These are phyloP conservation scores for Saturnispora sekii DNA, from an alignment of 805 yeast genomes.

Conservation along the genomic window DNA sequence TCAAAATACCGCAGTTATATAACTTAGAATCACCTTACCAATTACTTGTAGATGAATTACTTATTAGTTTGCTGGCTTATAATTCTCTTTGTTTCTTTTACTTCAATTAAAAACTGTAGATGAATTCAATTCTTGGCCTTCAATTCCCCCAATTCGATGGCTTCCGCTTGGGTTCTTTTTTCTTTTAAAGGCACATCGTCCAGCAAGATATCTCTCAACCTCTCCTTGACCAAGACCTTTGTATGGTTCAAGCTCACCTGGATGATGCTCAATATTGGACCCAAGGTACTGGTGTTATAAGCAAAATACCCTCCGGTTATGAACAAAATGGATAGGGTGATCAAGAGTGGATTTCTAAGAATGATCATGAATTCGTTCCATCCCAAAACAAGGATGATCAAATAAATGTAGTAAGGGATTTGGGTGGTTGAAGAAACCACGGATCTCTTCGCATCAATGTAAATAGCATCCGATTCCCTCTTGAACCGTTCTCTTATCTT, in stretches of 20 bases:
- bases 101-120: not conserved
- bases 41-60: no score
- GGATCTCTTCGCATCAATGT: constrained; percentile 82
- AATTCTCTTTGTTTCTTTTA: no score
- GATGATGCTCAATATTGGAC: constrained; percentile 58
- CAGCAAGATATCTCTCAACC: constrained; percentile 46
- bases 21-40: no score
- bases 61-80: no score
- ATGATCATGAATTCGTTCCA: constrained; percentile 95
- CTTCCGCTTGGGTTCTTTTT: constrained; percentile 2
- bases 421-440: constrained; percentile 66
- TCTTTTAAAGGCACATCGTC: constrained; percentile 31
- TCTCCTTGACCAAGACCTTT: constrained; percentile 46
- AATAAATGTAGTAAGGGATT: constrained; percentile 77
- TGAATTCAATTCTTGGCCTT: not conserved
- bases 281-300: constrained; percentile 62
- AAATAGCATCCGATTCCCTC: constrained; percentile 68
- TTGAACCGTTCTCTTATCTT: constrained; percentile 51
- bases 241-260: constrained; percentile 51
- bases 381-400: constrained; percentile 66
- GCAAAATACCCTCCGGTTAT: constrained; percentile 58
- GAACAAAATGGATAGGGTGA: constrained; percentile 47
- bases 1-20: no score
- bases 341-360: constrained; percentile 74
- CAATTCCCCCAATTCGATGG: constrained; percentile 12